Evolutionary conservation across 1,284 basidiomycete genomes (phyloP), one percentile per base, ranked within the genome.

Genomic region (Moniliophthora roreri): DNA sequence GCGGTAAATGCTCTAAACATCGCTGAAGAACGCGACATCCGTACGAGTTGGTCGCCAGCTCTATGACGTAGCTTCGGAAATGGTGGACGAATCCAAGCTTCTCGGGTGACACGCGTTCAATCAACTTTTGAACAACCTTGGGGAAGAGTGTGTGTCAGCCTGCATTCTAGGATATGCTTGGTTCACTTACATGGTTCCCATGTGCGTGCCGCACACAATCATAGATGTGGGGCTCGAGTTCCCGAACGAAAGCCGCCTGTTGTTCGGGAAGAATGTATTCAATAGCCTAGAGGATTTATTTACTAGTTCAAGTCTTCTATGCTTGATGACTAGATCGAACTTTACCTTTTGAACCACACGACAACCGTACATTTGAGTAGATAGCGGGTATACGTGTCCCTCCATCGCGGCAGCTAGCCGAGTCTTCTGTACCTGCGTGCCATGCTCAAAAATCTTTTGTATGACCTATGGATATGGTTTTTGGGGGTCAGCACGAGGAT

Each of bases 331-430:
- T 48, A 48, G 26, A 38, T 20, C 47, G 50, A 37, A 52, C 47
- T 40, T n/a, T 52, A 90, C 91, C 84, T 91, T 92, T 67, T 93
- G 91, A 18, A 93, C 86, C 4, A 92, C 90, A n/a, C 91, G 83
- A 68, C 96, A 99, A 5, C 96, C 96, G 69, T 99, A 99, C 81
- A 97, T 95, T 65, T 98, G 92, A 53, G 93, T 75, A 2, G 94
- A 91, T 42, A 99, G 76, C 9, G 80, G 71, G 3, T 95, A 73
- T 32, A 96, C 79, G 62, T 91, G 86, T 0, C 86, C 86, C 65
- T 93, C 86, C 82, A 99, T 91, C 38, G 85, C 80, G 51, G 75
- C 80, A 1, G 85, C 86, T 41, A 98, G 75, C 8, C 82, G 71
- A 1, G 81, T 80, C 64, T 89, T 90, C 66, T 96, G 94, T 11